Base-by-base conservation (phyloP, 1,284 basidiomycete genomes). In the Volvariella surrecta region DNA sequence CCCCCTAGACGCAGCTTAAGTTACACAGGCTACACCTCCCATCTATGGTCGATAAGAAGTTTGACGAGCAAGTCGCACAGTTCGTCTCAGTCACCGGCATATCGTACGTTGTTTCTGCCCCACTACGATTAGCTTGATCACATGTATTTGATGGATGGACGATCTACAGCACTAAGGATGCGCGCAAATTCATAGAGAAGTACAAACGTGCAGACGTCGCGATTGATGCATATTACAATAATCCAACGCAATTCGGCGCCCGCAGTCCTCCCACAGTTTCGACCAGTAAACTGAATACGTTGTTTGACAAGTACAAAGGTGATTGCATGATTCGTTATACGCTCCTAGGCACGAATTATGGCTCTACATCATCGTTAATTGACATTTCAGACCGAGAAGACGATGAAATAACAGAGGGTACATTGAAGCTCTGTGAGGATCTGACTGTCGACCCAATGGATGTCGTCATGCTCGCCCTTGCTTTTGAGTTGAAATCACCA, bases 231-330 rank as follows among this genome's bases (percentile, higher is more conserved):
- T 92, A 72, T 59, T 90, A 76, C 63, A 76, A 68, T 50, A 72
- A 82, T 42, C 63, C 68, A 15, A 52, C 50, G 32, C 56, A 62
- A 16, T 59, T 64, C 35, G 51, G 34, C 8, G n/a, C 7, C 55
- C 2, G 32, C 46, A 39, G 39, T 59, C 10, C 43, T 54, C 46
- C 58, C 53, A 47, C 58, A 1, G 67, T 70, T 18, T 79, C 78
- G 2, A 72, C 73, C 31, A 72, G 65, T 60, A 78, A 78, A 54
- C 63, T 94, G 21, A 72, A 63, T 39, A 55, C 67, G 10, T 58
- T 91, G 4, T 94, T 91, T 55, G 80, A 90, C 45, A 69, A 70
- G 46, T 94, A 90, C 63, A 87, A 85, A 66, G 88, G 87, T 87
- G 45, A 46, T 68, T 51, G 42, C 40, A 37, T 24, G 15, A 18